These are phyloP conservation scores for Hibiscus tridactylites DNA, from an alignment of 345 rosid species.

Conservation along the genomic window DNA sequence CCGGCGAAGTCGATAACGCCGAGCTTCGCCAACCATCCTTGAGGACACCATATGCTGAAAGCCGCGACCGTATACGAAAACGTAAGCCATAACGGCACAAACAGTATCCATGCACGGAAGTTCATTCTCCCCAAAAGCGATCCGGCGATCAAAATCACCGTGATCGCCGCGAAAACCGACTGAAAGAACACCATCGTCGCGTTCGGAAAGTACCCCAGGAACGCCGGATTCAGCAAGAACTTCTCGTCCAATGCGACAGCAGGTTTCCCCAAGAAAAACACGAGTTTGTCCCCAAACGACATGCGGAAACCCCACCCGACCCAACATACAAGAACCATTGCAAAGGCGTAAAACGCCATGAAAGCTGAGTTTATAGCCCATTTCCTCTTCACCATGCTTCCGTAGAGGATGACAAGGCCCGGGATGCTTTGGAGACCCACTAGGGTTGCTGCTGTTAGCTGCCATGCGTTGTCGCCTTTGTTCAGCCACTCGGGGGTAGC, in stretches of 20 bases:
- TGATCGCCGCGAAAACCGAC: slow-evolving; percentile 32
- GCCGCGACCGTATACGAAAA: slow-evolving; percentile 33
- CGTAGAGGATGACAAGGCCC: slow-evolving; percentile 42
- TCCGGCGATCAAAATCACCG: slow-evolving; percentile 39
- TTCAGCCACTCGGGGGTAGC: slow-evolving; percentile 41
- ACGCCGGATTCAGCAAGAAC: slow-evolving; percentile 28
- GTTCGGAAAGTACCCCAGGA: slow-evolving; percentile 24
- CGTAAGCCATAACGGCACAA: slow-evolving; percentile 45
- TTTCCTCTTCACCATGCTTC: slow-evolving; percentile 35
- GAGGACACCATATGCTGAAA: slow-evolving; percentile 38
- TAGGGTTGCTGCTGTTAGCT: slow-evolving; percentile 45
- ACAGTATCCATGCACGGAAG: slow-evolving; percentile 40
- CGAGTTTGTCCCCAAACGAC: slow-evolving; percentile 41
- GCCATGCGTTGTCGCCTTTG: slow-evolving; percentile 52
- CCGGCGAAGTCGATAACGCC: slow-evolving; percentile 47
- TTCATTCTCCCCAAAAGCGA: slow-evolving; percentile 47
- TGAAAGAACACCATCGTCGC: slow-evolving; percentile 51
- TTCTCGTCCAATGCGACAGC: slow-evolving; percentile 29
- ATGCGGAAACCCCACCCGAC: slow-evolving; percentile 44
- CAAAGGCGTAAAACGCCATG: slow-evolving; percentile 49
- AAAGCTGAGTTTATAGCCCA: slow-evolving; percentile 54
- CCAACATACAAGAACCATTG: slow-evolving; percentile 38
- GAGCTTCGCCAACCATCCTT: slow-evolving; percentile 40
- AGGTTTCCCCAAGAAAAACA: slow-evolving; percentile 31
- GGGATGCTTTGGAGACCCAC: slow-evolving; percentile 41